Evolutionary conservation across 805 yeast species (phyloP).

Genomic region (Wickerhamomyces ciferrii): DNA sequence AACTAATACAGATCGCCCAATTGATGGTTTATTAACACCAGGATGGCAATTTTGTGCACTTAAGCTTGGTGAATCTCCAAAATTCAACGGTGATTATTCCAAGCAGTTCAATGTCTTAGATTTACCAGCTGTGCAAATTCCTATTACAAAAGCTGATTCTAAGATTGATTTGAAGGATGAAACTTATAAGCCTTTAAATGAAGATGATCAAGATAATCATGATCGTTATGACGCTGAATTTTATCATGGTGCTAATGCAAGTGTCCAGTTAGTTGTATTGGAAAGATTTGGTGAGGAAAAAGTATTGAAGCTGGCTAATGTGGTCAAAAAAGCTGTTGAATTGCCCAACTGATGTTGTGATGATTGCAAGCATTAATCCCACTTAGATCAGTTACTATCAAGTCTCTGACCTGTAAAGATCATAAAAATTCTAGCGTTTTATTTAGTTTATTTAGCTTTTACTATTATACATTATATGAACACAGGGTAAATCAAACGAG

Average conservation of each 20-base stretch:
- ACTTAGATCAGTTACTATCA: too few relatives aligned
- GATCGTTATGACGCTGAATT: conserved; percentile 44
- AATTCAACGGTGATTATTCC: conserved; percentile 45
- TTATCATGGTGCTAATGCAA: conserved; percentile 56
- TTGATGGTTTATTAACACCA: conserved; percentile 40
- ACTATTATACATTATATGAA: too few relatives aligned
- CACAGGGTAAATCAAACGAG: too few relatives aligned
- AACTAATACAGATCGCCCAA: conserved; percentile 27
- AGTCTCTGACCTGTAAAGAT: too few relatives aligned
- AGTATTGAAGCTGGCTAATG: not conserved
- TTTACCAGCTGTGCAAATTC: conserved; percentile 51
- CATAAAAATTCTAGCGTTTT: too few relatives aligned
- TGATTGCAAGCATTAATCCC: too few relatives aligned
- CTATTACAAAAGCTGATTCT: conserved; percentile 51
- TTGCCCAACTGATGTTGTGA: too few relatives aligned
- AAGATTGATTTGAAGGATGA: conserved; percentile 28
- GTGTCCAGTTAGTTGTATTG: conserved; percentile 55
- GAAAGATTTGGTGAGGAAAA: not conserved
- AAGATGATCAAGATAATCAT: conserved; percentile 38
- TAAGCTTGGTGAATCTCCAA: conserved; percentile 27
- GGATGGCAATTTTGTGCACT: conserved; percentile 28
- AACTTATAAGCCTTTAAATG: conserved; percentile 27
- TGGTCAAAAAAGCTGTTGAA: not conserved
- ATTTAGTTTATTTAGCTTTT: too few relatives aligned
- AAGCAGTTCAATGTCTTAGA: conserved; percentile 49